Evolutionary conservation across 2,329 filamentous ascomycete genomes (phyloP), one percentile per base, ranked within the genome.

Genomic region (Sporothrix pseudoabietina): DNA sequence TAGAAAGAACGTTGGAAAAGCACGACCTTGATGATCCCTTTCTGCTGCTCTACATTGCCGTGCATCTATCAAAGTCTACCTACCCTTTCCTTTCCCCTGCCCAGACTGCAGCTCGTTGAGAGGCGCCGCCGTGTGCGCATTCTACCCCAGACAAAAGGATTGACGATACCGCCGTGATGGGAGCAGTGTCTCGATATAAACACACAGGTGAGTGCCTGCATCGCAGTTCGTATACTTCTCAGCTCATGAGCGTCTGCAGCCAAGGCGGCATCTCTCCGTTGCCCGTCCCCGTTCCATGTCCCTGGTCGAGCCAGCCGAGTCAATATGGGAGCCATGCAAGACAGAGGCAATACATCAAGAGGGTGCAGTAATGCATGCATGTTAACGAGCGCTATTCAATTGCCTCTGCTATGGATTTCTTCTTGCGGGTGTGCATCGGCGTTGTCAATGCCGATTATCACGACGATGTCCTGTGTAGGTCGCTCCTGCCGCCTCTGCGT

Each of bases 231-330:
- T 57, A 57, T 57, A 57, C 19, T 57, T 41, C 4, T 12, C 26
- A 32, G 14, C 55, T 59, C 35, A 3, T 19, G 3, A 5, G 10
- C 16, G 59, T 7, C 59, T 44, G 35, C 59, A 44, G 59, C 59
- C 59, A 47, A 30, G 10, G 22, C 32, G 22, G 57, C 57, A 19
- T 41, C 35, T 44, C 39, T 66, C 61, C n/a, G n/a, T 47, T 47
- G 61, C 39, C n/a, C n/a, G 68, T 41, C 12, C 68, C 49, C 47
- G 47, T 70, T 57, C 68, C 68, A 57, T 22, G 68, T 70, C 68
- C 66, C 68, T 57, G 68, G 68, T 70, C 19, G 49, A 39, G 68
- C 32, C 49, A 35, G 49, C 68, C 61, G 22, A 66, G 61, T 47
- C 61, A 47, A 30, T 66, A 66, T n/a, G 39, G 61, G 52, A 41